Percentiles rank a stretch among this genome's conserved stretches.
phyloP scores from a whole-genome alignment of 345 rosid species.

The Erysimum cheiranthoides region DNA sequence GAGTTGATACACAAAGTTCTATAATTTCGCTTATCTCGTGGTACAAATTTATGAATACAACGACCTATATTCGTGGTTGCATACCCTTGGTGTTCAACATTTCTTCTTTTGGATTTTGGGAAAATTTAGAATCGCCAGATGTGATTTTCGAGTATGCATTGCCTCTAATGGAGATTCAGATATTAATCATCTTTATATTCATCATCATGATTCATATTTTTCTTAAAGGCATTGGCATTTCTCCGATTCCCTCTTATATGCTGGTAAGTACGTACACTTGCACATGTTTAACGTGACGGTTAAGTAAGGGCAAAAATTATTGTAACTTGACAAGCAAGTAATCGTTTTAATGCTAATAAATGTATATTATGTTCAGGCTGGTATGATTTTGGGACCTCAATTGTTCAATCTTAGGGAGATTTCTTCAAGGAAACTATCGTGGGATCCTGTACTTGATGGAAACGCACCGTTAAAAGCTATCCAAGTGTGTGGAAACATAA shows the following conservation, averaged over 20 bases:
- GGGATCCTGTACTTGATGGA: conserved; percentile 18
- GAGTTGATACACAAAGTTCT: neutral
- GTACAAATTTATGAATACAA: conserved; percentile 28
- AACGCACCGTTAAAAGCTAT: conserved; percentile 34
- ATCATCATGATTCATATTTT: neutral
- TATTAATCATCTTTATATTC: conserved; percentile 16
- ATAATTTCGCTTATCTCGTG: neutral
- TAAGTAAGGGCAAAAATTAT: neutral
- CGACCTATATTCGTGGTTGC: conserved; percentile 17
- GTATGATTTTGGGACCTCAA: conserved; percentile 39
- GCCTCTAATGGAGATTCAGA: conserved; percentile 38
- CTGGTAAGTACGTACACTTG: conserved; percentile 19
- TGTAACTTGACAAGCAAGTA: conserved; percentile 18
- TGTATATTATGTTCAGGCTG: conserved; percentile 32
- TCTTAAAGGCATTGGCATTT: conserved; percentile 8
- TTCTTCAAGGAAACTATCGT: conserved; percentile 4
- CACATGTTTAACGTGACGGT: neutral
- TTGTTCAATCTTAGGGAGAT: conserved; percentile 25
- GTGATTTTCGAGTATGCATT: conserved; percentile 31
- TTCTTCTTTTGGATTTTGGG: conserved; percentile 36
- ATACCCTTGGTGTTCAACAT: conserved; percentile 21
- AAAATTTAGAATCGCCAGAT: neutral
- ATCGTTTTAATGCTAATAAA: neutral
- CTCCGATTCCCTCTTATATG: conserved; percentile 11
- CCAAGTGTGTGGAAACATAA: conserved; percentile 40